Percentiles rank a stretch among this genome's conserved stretches.
Evolutionary conservation across 2,329 filamentous ascomycete genomes (phyloP).

Genomic region (Fusarium nodosum): DNA sequence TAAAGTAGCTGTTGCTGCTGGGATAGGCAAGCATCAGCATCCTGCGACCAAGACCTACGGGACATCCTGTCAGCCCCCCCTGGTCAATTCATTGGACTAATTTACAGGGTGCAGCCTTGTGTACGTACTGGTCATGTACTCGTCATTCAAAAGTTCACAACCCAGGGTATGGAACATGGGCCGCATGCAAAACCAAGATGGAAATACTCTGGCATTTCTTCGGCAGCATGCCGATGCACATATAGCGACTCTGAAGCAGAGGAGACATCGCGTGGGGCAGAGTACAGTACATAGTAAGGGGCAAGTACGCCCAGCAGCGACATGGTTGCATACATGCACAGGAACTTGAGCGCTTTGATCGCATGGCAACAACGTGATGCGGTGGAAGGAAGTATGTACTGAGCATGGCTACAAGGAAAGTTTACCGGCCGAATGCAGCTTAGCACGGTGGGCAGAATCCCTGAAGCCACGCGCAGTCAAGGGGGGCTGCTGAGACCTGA

Average conservation of each 20-base stretch:
- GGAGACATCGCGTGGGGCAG: slow-evolving; percentile 41
- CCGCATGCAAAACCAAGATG: slow-evolving; percentile 15
- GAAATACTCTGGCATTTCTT: slow-evolving; percentile 24
- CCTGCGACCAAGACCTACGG: slow-evolving; percentile 20
- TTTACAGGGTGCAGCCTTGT: slow-evolving; percentile 2
- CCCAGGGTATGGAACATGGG: neutral
- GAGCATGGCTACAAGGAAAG: slow-evolving; percentile 49
- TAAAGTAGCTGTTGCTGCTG: slow-evolving; percentile 13
- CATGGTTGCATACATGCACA: slow-evolving; percentile 43
- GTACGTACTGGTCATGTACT: slow-evolving; percentile 4
- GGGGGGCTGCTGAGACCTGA: slow-evolving; percentile 41
- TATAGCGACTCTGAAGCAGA: slow-evolving; percentile 24
- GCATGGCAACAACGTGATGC: slow-evolving; percentile 53
- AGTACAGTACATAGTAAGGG: slow-evolving; percentile 21
- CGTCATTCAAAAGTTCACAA: slow-evolving; percentile 4
- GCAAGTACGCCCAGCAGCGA: slow-evolving; percentile 28
- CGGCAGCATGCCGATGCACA: slow-evolving; percentile 32
- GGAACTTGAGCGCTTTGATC: slow-evolving; percentile 44
- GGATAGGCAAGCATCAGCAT: slow-evolving; percentile 42
- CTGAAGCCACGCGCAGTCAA: slow-evolving; percentile 57
- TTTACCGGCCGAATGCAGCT: slow-evolving; percentile 45
- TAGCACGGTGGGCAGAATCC: slow-evolving; percentile 50
- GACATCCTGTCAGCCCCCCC: slow-evolving; percentile 8
- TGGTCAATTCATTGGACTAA: slow-evolving; percentile 13
- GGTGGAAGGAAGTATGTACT: slow-evolving; percentile 45